Evolutionary conservation across 139 green algal species (phyloP).

Genomic region (Closterium sp.): DNA sequence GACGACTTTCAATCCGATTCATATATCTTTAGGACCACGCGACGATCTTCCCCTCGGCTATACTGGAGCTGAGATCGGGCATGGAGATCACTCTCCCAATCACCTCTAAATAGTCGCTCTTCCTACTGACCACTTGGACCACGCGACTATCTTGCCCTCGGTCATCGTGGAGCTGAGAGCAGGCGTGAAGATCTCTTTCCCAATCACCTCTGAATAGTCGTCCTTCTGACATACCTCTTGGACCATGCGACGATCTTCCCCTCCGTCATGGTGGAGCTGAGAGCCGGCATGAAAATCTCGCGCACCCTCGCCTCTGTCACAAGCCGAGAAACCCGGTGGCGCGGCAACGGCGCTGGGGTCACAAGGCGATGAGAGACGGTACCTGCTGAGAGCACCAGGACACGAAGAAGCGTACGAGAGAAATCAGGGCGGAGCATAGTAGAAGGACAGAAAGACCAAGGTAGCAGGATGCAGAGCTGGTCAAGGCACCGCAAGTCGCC

Average conservation of each 20-base stretch:
- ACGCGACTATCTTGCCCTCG: conserved; percentile 85
- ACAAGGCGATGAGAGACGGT: neutral
- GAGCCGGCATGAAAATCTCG: conserved; percentile 95
- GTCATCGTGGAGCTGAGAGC: conserved; percentile 87
- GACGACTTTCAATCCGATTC: too few species aligned
- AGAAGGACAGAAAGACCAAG: too few species aligned
- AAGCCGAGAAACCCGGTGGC: neutral
- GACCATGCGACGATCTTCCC: conserved; percentile 91
- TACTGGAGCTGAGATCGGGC: conserved; percentile 85
- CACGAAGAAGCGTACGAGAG: too few species aligned
- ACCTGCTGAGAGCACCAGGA: too few species aligned
- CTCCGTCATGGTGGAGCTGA: conserved; percentile 83
- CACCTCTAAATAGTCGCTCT: too few species aligned
- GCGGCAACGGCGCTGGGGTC: neutral
- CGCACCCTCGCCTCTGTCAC: conserved; percentile 59
- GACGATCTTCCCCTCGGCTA: conserved; percentile 87
- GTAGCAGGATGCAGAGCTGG: neutral
- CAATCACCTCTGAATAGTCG: too few species aligned
- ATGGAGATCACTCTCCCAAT: conserved; percentile 83
- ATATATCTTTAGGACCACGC: conserved; percentile 83
- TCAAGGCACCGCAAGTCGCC: neutral
- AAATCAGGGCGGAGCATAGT: too few species aligned
- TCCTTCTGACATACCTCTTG: conserved; percentile 56
- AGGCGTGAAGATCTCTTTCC: conserved; percentile 91
- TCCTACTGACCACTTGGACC: conserved; percentile 74